Evolutionary conservation across 768 basidiomycete genomes (phyloP).

Genomic region (Boletus insuetus): DNA sequence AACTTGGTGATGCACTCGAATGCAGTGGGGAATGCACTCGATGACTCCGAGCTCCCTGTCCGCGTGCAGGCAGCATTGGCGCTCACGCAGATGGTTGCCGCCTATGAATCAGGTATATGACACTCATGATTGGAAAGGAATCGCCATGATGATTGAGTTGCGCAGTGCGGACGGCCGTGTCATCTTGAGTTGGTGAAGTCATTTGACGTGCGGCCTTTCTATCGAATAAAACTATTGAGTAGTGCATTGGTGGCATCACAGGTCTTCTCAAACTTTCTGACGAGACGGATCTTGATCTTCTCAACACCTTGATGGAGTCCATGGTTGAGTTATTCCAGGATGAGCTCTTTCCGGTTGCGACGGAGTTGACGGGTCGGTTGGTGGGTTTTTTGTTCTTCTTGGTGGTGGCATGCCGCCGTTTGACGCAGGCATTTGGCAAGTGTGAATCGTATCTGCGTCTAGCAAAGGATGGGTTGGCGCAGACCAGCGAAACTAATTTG

Average conservation of each 20-base stretch:
- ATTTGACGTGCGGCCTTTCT: conserved; percentile 59
- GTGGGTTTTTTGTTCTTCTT: conserved; percentile 40
- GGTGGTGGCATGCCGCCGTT: neutral
- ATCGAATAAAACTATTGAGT: neutral
- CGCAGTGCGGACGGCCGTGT: conserved; percentile 64
- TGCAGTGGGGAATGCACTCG: conserved; percentile 63
- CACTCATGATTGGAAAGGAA: neutral
- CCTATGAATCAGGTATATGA: conserved; percentile 58
- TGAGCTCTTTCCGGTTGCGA: conserved; percentile 82
- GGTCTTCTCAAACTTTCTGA: conserved; percentile 88
- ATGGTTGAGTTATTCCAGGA: conserved; percentile 85
- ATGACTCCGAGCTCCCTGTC: conserved; percentile 79
- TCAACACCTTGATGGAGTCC: conserved; percentile 79
- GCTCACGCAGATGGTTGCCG: conserved; percentile 70
- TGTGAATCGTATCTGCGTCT: conserved; percentile 82
- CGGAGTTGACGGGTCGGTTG: conserved; percentile 72
- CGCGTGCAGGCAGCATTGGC: conserved; percentile 81
- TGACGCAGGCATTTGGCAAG: conserved; percentile 34
- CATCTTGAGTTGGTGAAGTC: conserved; percentile 80
- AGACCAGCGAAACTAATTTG: conserved; percentile 46
- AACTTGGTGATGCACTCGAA: conserved; percentile 62
- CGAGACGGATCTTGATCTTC: conserved; percentile 84
- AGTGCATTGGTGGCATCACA: conserved; percentile 24
- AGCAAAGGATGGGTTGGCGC: conserved; percentile 60
- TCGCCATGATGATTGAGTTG: neutral